Base-by-base conservation (phyloP, 1,284 basidiomycete genomes). In the Prillingera fragicola region DNA sequence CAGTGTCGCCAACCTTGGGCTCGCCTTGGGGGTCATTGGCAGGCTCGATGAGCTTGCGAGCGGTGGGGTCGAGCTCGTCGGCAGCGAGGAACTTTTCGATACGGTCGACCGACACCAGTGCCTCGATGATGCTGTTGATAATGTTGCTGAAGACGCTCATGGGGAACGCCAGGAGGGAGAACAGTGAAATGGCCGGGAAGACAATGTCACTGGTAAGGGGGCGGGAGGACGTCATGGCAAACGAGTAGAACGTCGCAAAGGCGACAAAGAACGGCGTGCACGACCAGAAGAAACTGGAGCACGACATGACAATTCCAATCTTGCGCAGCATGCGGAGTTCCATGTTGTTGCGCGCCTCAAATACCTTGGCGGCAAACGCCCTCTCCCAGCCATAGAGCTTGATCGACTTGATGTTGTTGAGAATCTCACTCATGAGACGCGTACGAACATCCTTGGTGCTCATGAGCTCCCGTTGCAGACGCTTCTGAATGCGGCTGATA, bases 171-270 rank as follows among this genome's bases (percentile, higher is more conserved):
- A 96, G 75, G 1, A 97, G 77, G 78, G 88, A 85, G 74, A 96
- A 97, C 29, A 97, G 75, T 0, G 88, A 85, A 41, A 97, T 89
- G 0, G 89, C 83, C 4, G 92, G 92, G 78, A 97, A 97, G 57
- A 96, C 90, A 50, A 91, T 75, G 59, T 95, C 89, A 2, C 86
- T 81, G 0, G 92, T 96, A 5, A 97, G 72, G 2, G 90, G 87
- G 34, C 67, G 76, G 3, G 78, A 71, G 3, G 82, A 83, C 1
- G 82, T 80, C 17, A 77, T 63, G 0, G 87, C 84, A 31, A 88
- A 91, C 1, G 83, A 79, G 9, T 87, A 82, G 60, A 96, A 90
- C 0, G 89, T 67, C 43, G 83, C 82, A 70, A 94, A 90, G 1
- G 87, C 87, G 24, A 95, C 89, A 8, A 91, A 74, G 57, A 72